These are phyloP conservation scores for Pisolithus tinctorius DNA, from an alignment of 768 basidiomycete species.

Conservation along the genomic window DNA sequence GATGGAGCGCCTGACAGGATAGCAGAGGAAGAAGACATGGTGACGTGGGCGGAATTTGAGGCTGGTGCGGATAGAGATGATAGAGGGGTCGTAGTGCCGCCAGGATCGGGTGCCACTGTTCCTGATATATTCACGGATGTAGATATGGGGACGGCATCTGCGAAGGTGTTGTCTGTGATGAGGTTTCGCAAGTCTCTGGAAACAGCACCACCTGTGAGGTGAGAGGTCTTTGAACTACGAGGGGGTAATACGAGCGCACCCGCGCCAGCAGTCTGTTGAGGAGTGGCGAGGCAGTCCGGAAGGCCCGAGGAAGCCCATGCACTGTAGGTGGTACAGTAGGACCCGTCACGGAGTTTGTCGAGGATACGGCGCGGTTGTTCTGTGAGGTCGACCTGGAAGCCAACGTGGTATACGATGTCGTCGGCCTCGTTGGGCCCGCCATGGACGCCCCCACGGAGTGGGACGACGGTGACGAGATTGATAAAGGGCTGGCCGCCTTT, in stretches of 20 bases:
- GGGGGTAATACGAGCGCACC: slow-evolving; percentile 10
- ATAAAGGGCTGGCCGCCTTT: slow-evolving; percentile 82
- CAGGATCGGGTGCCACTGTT: slow-evolving; percentile 9
- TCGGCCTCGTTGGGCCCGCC: slow-evolving; percentile 46
- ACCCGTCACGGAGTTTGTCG: slow-evolving; percentile 71
- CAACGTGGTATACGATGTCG: slow-evolving; percentile 81
- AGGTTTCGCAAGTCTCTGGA: slow-evolving; percentile 49
- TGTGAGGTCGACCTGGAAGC: slow-evolving; percentile 92
- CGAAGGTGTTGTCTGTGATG: slow-evolving; percentile 41
- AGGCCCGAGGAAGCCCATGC: slow-evolving; percentile 6
- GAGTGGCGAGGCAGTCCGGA: not conserved
- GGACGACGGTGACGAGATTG: slow-evolving; percentile 90
- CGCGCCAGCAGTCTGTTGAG: not conserved
- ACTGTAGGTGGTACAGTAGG: slow-evolving; percentile 62
- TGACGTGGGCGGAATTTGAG: slow-evolving; percentile 5
- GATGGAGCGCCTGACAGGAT: slow-evolving; percentile 10
- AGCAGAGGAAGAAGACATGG: slow-evolving; percentile 2
- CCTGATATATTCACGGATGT: slow-evolving; percentile 32
- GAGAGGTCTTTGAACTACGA: slow-evolving; percentile 18
- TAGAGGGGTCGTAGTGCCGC: slow-evolving; percentile 4
- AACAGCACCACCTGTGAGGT: slow-evolving; percentile 30
- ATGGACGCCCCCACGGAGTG: slow-evolving; percentile 58
- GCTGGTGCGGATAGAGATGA: slow-evolving; percentile 7
- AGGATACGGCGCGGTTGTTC: slow-evolving; percentile 82
- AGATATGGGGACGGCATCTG: slow-evolving; percentile 41